These are phyloP conservation scores for Lepidopterella palustris DNA, from an alignment of 495 filamentous ascomycete genomes.

Conservation along the genomic window DNA sequence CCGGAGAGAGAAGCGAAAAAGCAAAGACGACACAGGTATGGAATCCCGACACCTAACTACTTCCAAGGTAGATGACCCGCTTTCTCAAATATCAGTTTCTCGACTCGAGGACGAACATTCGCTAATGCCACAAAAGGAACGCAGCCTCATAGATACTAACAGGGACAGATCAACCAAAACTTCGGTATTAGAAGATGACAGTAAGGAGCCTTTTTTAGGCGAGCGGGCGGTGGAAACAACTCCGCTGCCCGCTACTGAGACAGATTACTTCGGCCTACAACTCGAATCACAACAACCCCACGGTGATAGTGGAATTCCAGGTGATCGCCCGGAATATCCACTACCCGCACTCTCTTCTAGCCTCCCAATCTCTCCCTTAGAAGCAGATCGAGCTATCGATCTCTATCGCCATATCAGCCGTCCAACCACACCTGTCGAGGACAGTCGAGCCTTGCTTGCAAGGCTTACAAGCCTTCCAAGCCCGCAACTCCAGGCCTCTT, in stretches of 20 bases:
- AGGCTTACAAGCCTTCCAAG: slow-evolving; percentile 18
- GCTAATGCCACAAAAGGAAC: slow-evolving; percentile 1
- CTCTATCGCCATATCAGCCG: background rate
- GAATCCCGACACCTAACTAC: slow-evolving; percentile 12
- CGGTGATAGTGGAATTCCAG: slow-evolving; percentile 16
- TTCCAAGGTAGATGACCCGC: slow-evolving; percentile 18
- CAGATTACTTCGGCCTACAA: slow-evolving; percentile 11
- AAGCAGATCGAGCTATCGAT: background rate
- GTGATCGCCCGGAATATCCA: slow-evolving; percentile 24
- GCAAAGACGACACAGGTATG: slow-evolving; percentile 20
- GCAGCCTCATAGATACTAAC: slow-evolving; percentile 8
- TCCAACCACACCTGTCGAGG: slow-evolving; percentile 18
- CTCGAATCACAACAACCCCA: background rate
- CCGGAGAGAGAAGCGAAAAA: slow-evolving; percentile 24
- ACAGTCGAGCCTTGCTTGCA: slow-evolving; percentile 18
- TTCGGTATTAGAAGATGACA: slow-evolving; percentile 14
- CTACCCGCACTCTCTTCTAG: slow-evolving; percentile 13
- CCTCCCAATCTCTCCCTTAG: background rate
- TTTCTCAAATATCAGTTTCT: background rate
- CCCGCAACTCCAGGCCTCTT: slow-evolving; percentile 17
- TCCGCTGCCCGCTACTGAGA: slow-evolving; percentile 30
- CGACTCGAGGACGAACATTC: background rate
- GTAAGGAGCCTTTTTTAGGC: slow-evolving; percentile 42
- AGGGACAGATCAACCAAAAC: slow-evolving; percentile 5
- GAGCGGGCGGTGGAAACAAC: slow-evolving; percentile 40